Base-by-base conservation (phyloP, 345 rosid species). In the Eucalyptus polyanthemos region DNA sequence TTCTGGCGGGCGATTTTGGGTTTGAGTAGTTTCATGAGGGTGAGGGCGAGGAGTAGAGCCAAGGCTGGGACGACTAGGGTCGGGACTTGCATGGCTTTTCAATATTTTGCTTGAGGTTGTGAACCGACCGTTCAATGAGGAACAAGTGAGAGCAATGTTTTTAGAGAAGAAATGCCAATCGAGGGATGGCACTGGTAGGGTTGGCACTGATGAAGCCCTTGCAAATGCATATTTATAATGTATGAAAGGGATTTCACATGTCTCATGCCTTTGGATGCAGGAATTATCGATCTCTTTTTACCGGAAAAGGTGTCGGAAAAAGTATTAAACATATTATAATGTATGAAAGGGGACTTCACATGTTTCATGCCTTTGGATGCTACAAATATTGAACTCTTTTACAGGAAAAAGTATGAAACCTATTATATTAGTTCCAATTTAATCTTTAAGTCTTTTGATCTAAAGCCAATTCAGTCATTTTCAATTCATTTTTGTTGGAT, bases 381-480 rank as follows among this genome's bases (percentile, higher is more conserved):
- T 34, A 4, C 76, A 65, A 14, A 4, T 8, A 15, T n/a, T 15
- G 21, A 25, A 27, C 15, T 56, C 62, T 56, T 56, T 56, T 56
- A 21, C 62, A 9, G 25, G 27, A 53, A 56, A 56, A 56, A 4
- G 27, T 9, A 1, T 56, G 12, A 9, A 9, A 56, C 5, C 27
- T 56, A 54, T 19, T 54, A 21, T 54, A 54, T 54, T 54, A 54
- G 0, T 54, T 19, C 5, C 2, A 54, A 22, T 56, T 56, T 56
- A 56, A 22, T 56, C 6, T 21, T 21, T 9, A 56, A 56, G 24
- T 22, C 5, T 21, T 54, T 21, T 54, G 27, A 54, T 22, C 5
- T 8, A 54, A 54, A 22, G 5, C 3, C 22, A 51, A 51, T 1
- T 7, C 9, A 17, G 0, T 51, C 54, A 51, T 51, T 1, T 1